Percentiles rank a stretch among this genome's conserved stretches.
Conservation (phyloP, 768 basidiomycete species). For the Terana coerulea region DNA sequence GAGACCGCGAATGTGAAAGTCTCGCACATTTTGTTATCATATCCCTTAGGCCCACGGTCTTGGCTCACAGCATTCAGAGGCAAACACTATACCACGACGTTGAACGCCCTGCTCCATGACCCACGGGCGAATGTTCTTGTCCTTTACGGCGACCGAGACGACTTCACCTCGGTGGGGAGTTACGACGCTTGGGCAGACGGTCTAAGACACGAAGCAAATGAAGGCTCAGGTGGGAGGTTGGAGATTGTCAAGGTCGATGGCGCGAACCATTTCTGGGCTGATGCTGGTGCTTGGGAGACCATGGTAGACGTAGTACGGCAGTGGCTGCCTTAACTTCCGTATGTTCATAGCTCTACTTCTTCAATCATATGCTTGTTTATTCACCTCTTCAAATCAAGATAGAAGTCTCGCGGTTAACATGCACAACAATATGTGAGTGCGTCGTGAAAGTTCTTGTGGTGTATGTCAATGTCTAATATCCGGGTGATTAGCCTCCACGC, state of each 20-base stretch:
- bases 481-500: no score
- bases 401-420: no score
- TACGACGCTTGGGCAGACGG: conserved; percentile 54
- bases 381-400: no score
- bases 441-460: no score
- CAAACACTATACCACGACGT: conserved; percentile 45
- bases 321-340: conserved; percentile 17
- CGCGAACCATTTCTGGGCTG: conserved; percentile 70
- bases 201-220: conserved; percentile 27
- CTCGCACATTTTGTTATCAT: conserved; percentile 69
- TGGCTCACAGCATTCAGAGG: conserved; percentile 69
- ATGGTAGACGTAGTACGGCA: conserved; percentile 12
- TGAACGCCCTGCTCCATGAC: conserved; percentile 48
- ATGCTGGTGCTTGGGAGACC: conserved; percentile 5
- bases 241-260: conserved; percentile 36
- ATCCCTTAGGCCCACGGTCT: conserved; percentile 65
- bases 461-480: no score
- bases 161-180: conserved; percentile 56
- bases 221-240: conserved; percentile 24
- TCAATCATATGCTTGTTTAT: no score
- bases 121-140: conserved; percentile 51
- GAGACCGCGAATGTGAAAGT: conserved; percentile 40
- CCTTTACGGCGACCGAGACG: conserved; percentile 64
- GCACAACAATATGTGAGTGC: no score
- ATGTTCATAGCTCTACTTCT: no score